A percentile compares a stretch with the other conserved stretches of the same genome.
These are phyloP conservation scores for Agmasoma carcini DNA, from an alignment of 371 early-diverging fungal genomes.

Conservation along the genomic window DNA sequence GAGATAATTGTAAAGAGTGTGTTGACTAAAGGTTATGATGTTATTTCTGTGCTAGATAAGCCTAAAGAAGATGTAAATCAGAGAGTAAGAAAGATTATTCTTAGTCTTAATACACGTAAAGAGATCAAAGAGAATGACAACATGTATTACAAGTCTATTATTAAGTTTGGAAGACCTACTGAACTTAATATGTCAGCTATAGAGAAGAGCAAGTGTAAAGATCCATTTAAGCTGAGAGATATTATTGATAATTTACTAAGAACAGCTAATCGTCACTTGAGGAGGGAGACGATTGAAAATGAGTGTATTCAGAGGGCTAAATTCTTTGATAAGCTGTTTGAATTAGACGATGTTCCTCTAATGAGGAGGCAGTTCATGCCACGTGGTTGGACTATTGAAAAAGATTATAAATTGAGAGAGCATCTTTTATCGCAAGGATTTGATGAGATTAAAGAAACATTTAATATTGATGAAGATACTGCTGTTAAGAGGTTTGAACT, in stretches of 20 bases:
- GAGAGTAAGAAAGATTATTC: conserved; percentile 50
- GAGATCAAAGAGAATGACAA: conserved; percentile 44
- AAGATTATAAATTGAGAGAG: conserved; percentile 37
- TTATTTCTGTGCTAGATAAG: conserved; percentile 43
- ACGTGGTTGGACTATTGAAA: conserved; percentile 45
- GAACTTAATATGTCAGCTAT: conserved; percentile 43
- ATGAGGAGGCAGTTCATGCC: conserved; percentile 42
- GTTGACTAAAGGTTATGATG: conserved; percentile 50
- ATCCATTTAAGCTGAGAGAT: conserved; percentile 42
- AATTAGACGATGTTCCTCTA: conserved; percentile 17
- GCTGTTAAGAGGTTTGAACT: conserved; percentile 45
- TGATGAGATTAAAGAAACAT: conserved; percentile 21
- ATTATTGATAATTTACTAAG: conserved; percentile 42
- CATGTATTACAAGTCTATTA: conserved; percentile 43
- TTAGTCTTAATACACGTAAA: conserved; percentile 40
- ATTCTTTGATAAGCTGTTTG: conserved; percentile 36
- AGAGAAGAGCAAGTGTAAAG: conserved; percentile 26
- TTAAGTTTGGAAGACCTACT: conserved; percentile 49
- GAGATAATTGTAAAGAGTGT: conserved; percentile 31
- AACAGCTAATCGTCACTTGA: conserved; percentile 33
- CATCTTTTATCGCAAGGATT: conserved; percentile 42
- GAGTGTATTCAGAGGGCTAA: conserved; percentile 46
- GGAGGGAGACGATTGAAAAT: conserved; percentile 35
- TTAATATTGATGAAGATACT: conserved; percentile 43
- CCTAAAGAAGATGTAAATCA: conserved; percentile 50